These are phyloP conservation scores for Nitzschia palea DNA, from an alignment of 108 stramenopile genomes.

Conservation along the genomic window DNA sequence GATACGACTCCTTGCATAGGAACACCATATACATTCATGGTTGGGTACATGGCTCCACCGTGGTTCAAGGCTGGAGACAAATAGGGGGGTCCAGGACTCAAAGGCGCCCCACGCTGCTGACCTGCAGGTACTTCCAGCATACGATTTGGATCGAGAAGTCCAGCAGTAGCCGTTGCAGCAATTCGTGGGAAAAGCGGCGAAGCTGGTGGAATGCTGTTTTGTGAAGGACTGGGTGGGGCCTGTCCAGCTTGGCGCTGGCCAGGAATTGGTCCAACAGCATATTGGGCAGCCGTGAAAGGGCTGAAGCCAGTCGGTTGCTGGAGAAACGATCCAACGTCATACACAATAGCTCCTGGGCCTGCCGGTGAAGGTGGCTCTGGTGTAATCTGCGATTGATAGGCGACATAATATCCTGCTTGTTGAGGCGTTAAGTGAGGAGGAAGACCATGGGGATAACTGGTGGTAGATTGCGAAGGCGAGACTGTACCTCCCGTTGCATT, in stretches of 20 bases:
- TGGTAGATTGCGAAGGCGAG: constrained; percentile 14
- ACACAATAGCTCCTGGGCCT: constrained; percentile 15
- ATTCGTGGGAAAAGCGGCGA: constrained; percentile 59
- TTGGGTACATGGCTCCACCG: constrained; percentile 8
- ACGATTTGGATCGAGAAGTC: constrained; percentile 12
- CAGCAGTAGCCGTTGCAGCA: constrained; percentile 2
- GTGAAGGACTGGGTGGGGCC: constrained; percentile 36
- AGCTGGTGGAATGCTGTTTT: constrained; percentile 11
- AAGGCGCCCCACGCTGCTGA: constrained; percentile 13
- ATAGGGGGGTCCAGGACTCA: constrained; percentile 26
- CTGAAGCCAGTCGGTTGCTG: constrained; percentile 31
- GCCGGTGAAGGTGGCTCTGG: constrained; percentile 44
- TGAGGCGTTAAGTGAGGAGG: constrained; percentile 40
- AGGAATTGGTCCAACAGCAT: constrained; percentile 10
- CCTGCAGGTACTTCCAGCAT: constrained; percentile 13
- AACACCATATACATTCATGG: constrained; percentile 3
- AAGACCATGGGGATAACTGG: constrained; percentile 16
- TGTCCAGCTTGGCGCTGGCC: neutral
- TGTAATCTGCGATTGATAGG: constrained; percentile 37
- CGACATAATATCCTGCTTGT: constrained; percentile 22
- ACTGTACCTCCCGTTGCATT: constrained; percentile 7
- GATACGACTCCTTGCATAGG: too few relatives aligned
- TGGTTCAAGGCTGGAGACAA: constrained; percentile 16
- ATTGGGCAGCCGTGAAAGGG: constrained; percentile 19
- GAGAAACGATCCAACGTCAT: constrained; percentile 35